These are phyloP conservation scores for Ceratocystis harringtonii DNA, from an alignment of 2,329 filamentous ascomycete genomes.

Conservation along the genomic window DNA sequence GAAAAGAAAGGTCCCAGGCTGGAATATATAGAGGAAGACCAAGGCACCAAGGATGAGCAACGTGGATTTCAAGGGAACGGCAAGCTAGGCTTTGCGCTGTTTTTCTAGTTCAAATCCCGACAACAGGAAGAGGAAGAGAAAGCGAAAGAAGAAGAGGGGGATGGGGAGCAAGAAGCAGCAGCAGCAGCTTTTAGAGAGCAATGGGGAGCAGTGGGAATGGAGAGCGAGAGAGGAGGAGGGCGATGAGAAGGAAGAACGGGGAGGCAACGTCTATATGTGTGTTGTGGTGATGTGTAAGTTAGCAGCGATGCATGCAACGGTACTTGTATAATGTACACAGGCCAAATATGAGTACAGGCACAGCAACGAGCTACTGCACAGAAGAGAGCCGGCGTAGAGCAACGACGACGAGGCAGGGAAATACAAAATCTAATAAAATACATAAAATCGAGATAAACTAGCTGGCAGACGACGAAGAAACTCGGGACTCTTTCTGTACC, in stretches of 20 bases:
- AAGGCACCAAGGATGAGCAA: not conserved
- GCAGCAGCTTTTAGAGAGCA: no score
- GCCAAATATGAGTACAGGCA: not conserved
- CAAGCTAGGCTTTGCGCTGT: not conserved
- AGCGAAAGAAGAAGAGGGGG: not conserved
- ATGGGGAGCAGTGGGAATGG: not conserved
- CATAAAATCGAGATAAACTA: not conserved
- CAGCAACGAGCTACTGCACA: not conserved
- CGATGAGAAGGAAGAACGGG: not conserved
- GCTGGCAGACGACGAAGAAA: not conserved
- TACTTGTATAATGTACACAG: not conserved
- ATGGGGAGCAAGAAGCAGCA: not conserved
- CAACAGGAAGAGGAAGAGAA: not conserved
- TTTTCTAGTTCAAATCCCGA: not conserved
- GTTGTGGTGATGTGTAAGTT: not conserved
- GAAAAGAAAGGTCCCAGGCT: not conserved
- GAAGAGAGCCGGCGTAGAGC: not conserved
- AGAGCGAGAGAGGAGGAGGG: no score
- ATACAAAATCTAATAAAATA: not conserved
- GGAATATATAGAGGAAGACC: not conserved
- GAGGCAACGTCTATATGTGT: not conserved
- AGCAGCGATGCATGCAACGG: not conserved
- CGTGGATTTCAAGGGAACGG: not conserved
- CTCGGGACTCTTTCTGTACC: not conserved
- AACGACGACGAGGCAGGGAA: not conserved